phyloP scores from a whole-genome alignment of 2,329 filamentous ascomycete species.

The Trichophyton rubrum region DNA sequence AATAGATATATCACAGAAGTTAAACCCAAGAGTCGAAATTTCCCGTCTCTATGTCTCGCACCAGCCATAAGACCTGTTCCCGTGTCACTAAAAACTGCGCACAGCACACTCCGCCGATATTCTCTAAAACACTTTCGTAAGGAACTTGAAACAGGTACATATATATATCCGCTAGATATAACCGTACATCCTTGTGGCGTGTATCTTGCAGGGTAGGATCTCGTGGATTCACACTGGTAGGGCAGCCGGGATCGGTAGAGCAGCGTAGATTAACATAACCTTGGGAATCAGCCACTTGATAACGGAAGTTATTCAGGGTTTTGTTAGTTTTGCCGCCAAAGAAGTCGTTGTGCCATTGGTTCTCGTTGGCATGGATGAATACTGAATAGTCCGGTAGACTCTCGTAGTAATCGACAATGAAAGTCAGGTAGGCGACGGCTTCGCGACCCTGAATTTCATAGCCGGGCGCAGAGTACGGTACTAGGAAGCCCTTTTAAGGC shows the following conservation, averaged over 20 bases:
- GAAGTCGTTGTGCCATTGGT: constrained; percentile 43
- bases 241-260: constrained; percentile 46
- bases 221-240: constrained; percentile 20
- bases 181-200: background rate
- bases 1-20: too few relatives aligned
- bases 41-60: background rate
- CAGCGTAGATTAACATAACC: constrained; percentile 53
- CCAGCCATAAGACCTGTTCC: constrained; percentile 33
- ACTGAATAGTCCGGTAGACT: constrained; percentile 40
- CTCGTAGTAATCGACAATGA: constrained; percentile 36
- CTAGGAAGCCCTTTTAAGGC: background rate
- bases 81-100: constrained; percentile 52
- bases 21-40: too few relatives aligned
- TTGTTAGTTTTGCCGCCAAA: constrained; percentile 22
- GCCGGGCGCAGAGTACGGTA: background rate
- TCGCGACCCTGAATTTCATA: constrained; percentile 22
- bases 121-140: constrained; percentile 35
- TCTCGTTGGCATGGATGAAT: constrained; percentile 47
- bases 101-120: constrained; percentile 49
- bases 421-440: constrained; percentile 37
- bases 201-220: constrained; percentile 15
- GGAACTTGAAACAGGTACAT: constrained; percentile 37
- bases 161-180: constrained; percentile 27
- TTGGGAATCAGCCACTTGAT: constrained; percentile 41
- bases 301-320: constrained; percentile 43